A percentile compares a stretch with the other conserved stretches of the same genome.
These are phyloP conservation scores for Ascodesmis nigricans DNA, from an alignment of 495 filamentous ascomycete genomes.

Conservation along the genomic window DNA sequence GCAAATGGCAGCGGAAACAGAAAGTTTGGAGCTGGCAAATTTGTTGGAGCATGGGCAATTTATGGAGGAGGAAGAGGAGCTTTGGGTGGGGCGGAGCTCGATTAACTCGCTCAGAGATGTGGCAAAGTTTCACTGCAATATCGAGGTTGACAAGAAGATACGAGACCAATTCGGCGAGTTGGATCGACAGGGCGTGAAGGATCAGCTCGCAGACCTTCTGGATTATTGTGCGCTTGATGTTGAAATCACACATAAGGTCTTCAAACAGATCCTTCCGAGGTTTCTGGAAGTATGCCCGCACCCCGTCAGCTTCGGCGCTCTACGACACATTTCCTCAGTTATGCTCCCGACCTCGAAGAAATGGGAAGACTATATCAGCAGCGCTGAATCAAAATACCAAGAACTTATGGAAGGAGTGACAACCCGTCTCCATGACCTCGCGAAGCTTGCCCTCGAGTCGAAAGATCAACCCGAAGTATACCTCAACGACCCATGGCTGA, in stretches of 20 bases:
- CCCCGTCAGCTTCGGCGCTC: slow-evolving; percentile 86
- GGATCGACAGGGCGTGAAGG: slow-evolving; percentile 42
- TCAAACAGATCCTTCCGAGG: slow-evolving; percentile 69
- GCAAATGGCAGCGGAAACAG: slow-evolving; percentile 47
- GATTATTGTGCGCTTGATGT: slow-evolving; percentile 96
- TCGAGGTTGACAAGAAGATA: slow-evolving; percentile 75
- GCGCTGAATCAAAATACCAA: slow-evolving; percentile 67
- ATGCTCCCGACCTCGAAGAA: slow-evolving; percentile 73
- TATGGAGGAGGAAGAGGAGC: slow-evolving; percentile 68
- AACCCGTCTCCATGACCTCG: slow-evolving; percentile 45
- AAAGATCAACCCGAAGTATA: slow-evolving; percentile 47
- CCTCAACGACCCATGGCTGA: slow-evolving; percentile 63
- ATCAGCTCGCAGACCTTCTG: slow-evolving; percentile 56
- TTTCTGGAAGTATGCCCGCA: slow-evolving; percentile 82
- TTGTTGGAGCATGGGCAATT: slow-evolving; percentile 44
- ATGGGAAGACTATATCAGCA: slow-evolving; percentile 65
- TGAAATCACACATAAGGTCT: slow-evolving; percentile 75
- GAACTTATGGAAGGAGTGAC: slow-evolving; percentile 52
- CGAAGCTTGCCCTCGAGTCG: slow-evolving; percentile 45
- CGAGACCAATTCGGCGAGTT: slow-evolving; percentile 75
- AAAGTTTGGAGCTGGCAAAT: slow-evolving; percentile 42
- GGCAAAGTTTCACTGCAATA: slow-evolving; percentile 82
- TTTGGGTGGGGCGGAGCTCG: slow-evolving; percentile 86
- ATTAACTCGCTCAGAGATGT: slow-evolving; percentile 91
- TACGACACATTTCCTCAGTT: slow-evolving; percentile 76